Evolutionary conservation across 768 basidiomycete genomes (phyloP).

Genomic region (Suillus plorans): DNA sequence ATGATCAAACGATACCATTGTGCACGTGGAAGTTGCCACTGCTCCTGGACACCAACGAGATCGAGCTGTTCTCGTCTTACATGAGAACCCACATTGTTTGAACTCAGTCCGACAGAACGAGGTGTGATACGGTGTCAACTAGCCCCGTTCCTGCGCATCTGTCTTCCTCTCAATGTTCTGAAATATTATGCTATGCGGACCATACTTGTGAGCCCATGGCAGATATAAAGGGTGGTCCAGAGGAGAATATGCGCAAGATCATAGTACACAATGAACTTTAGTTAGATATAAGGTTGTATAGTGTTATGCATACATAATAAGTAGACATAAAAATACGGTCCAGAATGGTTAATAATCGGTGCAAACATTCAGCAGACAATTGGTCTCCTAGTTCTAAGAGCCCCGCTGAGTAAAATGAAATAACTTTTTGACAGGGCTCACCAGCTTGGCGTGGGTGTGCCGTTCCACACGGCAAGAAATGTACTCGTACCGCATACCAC

Average conservation of each 20-base stretch:
- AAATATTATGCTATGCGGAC: too few species aligned
- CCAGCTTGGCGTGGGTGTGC: background rate
- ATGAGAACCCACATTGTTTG: background rate
- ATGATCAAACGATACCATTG: background rate
- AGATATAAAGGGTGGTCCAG: background rate
- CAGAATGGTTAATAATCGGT: background rate
- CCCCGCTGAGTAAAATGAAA: background rate
- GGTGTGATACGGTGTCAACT: too few species aligned
- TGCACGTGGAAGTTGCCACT: background rate
- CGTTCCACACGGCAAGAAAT: background rate
- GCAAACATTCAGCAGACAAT: background rate
- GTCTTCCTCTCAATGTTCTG: too few species aligned
- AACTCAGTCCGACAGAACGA: background rate
- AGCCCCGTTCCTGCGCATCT: too few species aligned
- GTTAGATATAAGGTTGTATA: background rate
- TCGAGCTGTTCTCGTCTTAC: background rate
- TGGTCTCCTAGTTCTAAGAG: background rate
- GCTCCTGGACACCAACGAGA: background rate
- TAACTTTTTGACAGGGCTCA: background rate
- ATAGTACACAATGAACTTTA: background rate
- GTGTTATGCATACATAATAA: background rate
- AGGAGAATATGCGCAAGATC: background rate
- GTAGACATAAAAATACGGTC: background rate
- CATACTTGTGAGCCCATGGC: too few species aligned
- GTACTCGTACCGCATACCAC: background rate